phyloP scores from a whole-genome alignment of 176 grass and related monocot species.

The Miscanthus lutarioriparius region DNA sequence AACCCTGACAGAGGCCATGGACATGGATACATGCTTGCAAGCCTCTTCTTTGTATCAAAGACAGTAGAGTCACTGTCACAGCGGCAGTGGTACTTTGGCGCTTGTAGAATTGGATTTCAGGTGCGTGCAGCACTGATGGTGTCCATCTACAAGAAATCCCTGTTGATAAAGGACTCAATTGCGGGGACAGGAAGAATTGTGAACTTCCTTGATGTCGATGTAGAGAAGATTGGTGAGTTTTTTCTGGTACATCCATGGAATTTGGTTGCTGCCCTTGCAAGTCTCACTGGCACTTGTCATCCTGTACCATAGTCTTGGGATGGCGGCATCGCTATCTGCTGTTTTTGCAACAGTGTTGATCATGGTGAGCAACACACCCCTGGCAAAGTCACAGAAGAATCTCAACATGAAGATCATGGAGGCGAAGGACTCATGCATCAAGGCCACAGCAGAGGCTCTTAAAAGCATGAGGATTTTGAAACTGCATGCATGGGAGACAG shows the following conservation, averaged over 20 bases:
- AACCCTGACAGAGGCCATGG: conserved; percentile 28
- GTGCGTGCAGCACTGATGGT: conserved; percentile 76
- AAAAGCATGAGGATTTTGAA: conserved; percentile 94
- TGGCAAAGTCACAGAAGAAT: conserved; percentile 63
- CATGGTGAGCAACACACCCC: conserved; percentile 86
- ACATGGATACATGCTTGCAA: conserved; percentile 59
- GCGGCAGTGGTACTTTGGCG: conserved; percentile 85
- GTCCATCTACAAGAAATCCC: conserved; percentile 67
- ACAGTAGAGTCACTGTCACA: conserved; percentile 86
- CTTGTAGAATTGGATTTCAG: conserved; percentile 67
- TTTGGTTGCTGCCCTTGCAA: conserved; percentile 85
- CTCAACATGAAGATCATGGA: conserved; percentile 82
- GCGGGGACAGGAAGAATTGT: conserved; percentile 58
- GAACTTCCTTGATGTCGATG: conserved; percentile 82
- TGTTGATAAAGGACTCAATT: conserved; percentile 62
- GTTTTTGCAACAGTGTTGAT: conserved; percentile 58
- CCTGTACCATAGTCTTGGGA: conserved; percentile 68
- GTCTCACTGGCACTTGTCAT: conserved; percentile 70
- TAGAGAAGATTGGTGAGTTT: conserved; percentile 80
- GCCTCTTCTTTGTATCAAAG: conserved; percentile 76
- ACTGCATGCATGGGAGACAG: conserved; percentile 83
- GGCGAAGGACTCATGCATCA: conserved; percentile 80
- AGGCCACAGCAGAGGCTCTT: conserved; percentile 71
- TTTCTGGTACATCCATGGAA: conserved; percentile 85
- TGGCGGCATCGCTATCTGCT: conserved; percentile 61